Base-by-base conservation (phyloP, 768 basidiomycete genomes). In the Mycena amicta region DNA sequence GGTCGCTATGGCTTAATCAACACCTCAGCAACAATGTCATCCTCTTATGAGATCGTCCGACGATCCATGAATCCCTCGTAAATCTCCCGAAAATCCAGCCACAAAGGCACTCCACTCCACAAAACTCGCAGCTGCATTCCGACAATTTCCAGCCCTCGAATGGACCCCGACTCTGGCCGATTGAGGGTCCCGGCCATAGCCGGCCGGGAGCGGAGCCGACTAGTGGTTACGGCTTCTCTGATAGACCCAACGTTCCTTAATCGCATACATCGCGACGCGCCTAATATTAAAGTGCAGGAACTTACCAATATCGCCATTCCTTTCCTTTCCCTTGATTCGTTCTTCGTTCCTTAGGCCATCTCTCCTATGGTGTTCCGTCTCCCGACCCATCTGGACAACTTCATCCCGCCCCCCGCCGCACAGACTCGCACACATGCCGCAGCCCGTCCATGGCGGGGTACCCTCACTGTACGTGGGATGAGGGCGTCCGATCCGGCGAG, bases 321-420 rank as follows among this genome's bases (percentile, higher is more conserved):
- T 45, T 23, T 45, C 43, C 43, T 45, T 68, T 67, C 57, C 55
- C 61, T 49, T 25, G 15, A 20, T 49, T 49, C 47, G 5, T 49
- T 49, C 26, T n/a, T 49, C 47, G 52, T 55, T 65, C 28, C 27
- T 26, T 50, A 18, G 27, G 4, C n/a, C 25, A 27, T 64, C 58
- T 71, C 66, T 68, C 67, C 68, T 64, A 86, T 86, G 84, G 81
- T 82, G 70, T 84, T 83, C 74, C 83, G 84, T 68, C 72, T 87
- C 65, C 85, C 85, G 64, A 82, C 85, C 50, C 80, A 84, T 64
- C 78, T 85, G 60, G 83, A 83, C 69, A 75, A 79, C 62, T 75
- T 85, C 69, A 75, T 87, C 67, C 83, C 85, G 56, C 77, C 83
- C 62, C 83, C 83, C 52, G 74, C 71, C 57, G 73, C 76, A 20